These are phyloP conservation scores for Bipolaris zeicola DNA, from an alignment of 2,329 filamentous ascomycete genomes.

Conservation along the genomic window DNA sequence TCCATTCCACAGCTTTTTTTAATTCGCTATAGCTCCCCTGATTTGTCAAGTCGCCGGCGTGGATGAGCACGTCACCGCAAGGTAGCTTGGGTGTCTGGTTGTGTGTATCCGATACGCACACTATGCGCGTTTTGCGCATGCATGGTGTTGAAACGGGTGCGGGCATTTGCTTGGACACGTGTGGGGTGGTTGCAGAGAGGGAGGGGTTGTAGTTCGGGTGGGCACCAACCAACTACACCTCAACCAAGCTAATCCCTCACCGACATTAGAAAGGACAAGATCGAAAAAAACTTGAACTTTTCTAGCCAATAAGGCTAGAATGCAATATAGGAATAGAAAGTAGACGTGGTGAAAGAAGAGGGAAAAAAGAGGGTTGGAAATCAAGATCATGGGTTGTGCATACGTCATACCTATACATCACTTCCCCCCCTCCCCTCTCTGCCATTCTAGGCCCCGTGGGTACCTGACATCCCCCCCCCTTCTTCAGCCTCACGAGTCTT, in stretches of 20 bases:
- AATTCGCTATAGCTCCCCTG: conserved; percentile 66
- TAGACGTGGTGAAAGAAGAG: not conserved
- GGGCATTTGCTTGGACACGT: not conserved
- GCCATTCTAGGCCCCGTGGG: not conserved
- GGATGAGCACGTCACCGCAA: conserved; percentile 73
- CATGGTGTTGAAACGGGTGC: not conserved
- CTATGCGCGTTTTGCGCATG: conserved; percentile 62
- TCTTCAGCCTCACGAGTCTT: not conserved
- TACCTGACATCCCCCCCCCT: not conserved
- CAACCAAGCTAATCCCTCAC: not conserved
- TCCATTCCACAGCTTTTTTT: conserved; percentile 66
- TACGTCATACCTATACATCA: not conserved
- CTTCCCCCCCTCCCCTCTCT: too few species aligned
- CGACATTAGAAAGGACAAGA: not conserved
- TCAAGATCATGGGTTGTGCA: not conserved
- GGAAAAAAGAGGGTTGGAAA: not conserved
- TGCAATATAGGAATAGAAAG: not conserved
- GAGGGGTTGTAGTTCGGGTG: too few species aligned
- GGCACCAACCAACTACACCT: too few species aligned
- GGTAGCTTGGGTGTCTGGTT: conserved; percentile 69
- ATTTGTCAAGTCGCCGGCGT: conserved; percentile 78
- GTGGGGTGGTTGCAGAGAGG: not conserved
- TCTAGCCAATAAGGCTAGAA: not conserved
- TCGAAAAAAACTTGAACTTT: not conserved
- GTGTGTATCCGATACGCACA: conserved; percentile 80